Percentiles rank a stretch among this genome's conserved stretches.
Conservation (phyloP, 2,329 filamentous ascomycete species). For the Trichoderma lentiforme region DNA sequence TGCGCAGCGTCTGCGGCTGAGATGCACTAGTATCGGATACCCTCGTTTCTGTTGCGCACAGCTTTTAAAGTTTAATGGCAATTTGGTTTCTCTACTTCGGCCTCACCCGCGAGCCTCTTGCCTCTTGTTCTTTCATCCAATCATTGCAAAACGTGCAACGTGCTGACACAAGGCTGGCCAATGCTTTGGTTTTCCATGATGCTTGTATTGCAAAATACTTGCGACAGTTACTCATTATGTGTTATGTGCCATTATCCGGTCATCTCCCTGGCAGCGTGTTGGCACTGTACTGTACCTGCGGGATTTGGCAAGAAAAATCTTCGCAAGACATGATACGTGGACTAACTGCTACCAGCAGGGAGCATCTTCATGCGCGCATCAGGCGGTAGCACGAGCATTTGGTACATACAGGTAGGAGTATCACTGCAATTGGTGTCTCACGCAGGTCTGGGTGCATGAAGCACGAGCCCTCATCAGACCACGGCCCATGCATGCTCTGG, state of each 20-base stretch:
- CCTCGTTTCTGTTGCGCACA: neutral
- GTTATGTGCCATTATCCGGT: neutral
- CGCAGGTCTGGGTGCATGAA: neutral
- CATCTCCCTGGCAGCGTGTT: neutral
- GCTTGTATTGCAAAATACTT: neutral
- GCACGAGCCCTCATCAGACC: neutral
- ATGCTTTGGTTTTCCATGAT: neutral
- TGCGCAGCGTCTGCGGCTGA: neutral
- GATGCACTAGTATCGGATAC: neutral
- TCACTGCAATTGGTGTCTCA: neutral
- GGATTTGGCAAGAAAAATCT: neutral
- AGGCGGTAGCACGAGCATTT: neutral
- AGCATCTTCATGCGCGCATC: neutral
- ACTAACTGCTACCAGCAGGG: neutral
- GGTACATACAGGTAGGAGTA: too few species aligned
- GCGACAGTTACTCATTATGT: neutral
- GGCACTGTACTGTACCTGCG: neutral
- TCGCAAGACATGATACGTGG: neutral
- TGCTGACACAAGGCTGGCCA: neutral
- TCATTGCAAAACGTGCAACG: slow-evolving; percentile 1
- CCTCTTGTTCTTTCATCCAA: neutral
- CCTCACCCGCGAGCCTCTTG: slow-evolving; percentile 5
- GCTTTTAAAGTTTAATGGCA: neutral
- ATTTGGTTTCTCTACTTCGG: neutral
- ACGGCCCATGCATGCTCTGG: neutral